Base-by-base conservation (phyloP, 345 rosid species). In the Barbarea vulgaris region DNA sequence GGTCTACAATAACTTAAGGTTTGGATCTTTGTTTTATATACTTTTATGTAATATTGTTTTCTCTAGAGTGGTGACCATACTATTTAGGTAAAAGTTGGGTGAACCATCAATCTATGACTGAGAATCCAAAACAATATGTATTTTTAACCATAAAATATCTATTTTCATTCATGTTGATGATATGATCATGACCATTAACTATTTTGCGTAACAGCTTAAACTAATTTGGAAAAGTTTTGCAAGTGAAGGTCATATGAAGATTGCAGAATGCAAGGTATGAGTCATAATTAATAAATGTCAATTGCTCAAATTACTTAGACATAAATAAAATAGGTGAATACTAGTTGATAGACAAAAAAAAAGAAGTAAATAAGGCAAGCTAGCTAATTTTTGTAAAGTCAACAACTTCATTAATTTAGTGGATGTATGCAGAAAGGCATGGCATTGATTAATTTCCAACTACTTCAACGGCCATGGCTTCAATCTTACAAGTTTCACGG, bases 401-500 rank as follows among this genome's bases (percentile, higher is more conserved):
- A 75, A 75, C 62, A 75, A 75, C 14, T 14, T 67, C 47, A 51
- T 39, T 28, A 75, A 58, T 9, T 9, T 22, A 39, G 21, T 42
- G 18, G 44, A 53, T 17, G 21, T 60, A 30, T 70, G 60, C 44
- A 46, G 3, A 53, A 53, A 59, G 76, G 9, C 67, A 64, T 64
- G 72, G 72, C 76, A 70, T 77, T 64, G 60, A 70, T 55, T 70
- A 46, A 54, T 34, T 54, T 70, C 36, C 76, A 77, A 70, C 76
- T 33, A 77, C 76, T 70, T 61, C 79, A 52, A 42, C 79, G 70
- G 64, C 41, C 64, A 75, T 27, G 62, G 69, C 36, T 75, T 75
- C 51, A 60, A 50, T 14, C 61, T 37, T 50, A 9, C 48, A 15
- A 59, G 18, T 15, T 19, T 44, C 64, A 25, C 39, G 33, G 11